Conservation (phyloP, 768 basidiomycete species). For the Tubosaeta brunneosetosa region DNA sequence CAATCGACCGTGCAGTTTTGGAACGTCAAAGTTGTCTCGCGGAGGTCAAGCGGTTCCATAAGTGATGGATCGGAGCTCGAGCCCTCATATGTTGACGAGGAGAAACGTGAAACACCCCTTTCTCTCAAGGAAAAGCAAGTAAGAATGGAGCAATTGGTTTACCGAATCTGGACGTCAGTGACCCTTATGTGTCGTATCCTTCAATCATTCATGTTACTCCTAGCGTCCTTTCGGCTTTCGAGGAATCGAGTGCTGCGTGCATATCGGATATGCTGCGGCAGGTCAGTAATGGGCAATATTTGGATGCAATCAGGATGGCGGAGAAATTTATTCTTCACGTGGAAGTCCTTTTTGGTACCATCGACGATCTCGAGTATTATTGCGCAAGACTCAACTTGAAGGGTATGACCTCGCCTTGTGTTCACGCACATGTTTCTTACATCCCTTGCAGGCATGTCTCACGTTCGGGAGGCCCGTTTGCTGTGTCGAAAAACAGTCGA, state of each 20-base stretch:
- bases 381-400: constrained; percentile 77
- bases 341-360: constrained; percentile 93
- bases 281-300: constrained; percentile 93
- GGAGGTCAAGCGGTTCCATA: constrained; percentile 60
- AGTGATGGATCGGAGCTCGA: constrained; percentile 49
- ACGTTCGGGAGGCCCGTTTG: constrained; percentile 97
- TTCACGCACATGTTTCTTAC: constrained; percentile 9
- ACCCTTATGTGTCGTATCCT: constrained; percentile 1
- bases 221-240: constrained; percentile 93
- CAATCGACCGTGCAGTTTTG: constrained; percentile 65
- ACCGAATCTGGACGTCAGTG: constrained; percentile 97
- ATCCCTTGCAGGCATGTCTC: constrained; percentile 76
- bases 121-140: constrained; percentile 87
- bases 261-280: constrained; percentile 98
- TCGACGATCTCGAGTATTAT: constrained; percentile 92
- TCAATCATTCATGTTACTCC: constrained; percentile 8
- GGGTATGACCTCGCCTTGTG: constrained; percentile 48
- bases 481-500: constrained; percentile 98
- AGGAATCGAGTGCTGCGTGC: constrained; percentile 98
- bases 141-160: constrained; percentile 95
- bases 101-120: constrained; percentile 67
- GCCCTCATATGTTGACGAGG: constrained; percentile 68
- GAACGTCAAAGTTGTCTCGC: constrained; percentile 91
- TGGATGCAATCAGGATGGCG: constrained; percentile 96
- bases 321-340: constrained; percentile 99